A percentile compares a stretch with the other conserved stretches of the same genome.
Evolutionary conservation across 192 early-diverging fungal species (phyloP).

Genomic region (Spizellomyces punctatus): DNA sequence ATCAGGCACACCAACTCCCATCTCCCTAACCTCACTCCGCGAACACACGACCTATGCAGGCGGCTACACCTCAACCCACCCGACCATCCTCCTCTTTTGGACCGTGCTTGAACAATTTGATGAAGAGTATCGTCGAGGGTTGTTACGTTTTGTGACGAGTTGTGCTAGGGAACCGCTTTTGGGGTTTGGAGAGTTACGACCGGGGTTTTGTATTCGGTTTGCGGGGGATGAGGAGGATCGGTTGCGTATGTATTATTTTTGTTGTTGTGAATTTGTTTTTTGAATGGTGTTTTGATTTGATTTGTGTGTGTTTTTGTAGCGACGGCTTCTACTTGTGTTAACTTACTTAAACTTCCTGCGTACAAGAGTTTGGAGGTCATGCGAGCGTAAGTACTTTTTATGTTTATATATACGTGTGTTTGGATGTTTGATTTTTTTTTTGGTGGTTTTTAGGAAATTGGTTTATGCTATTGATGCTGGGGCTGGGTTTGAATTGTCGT

Average conservation of each 20-base stretch:
- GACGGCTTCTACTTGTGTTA: conserved; percentile 71
- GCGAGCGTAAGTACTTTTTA: conserved; percentile 57
- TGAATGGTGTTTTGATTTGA: not conserved
- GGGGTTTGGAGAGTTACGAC: conserved; percentile 78
- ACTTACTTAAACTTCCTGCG: conserved; percentile 86
- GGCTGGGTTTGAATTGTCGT: conserved; percentile 91
- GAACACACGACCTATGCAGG: conserved; percentile 76
- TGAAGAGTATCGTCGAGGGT: conserved; percentile 61
- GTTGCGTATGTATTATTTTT: conserved; percentile 57
- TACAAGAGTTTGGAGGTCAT: conserved; percentile 59
- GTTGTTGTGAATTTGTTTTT: not conserved
- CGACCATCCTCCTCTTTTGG: conserved; percentile 82
- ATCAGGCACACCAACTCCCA: conserved; percentile 70
- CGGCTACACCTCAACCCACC: conserved; percentile 68
- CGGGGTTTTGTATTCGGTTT: conserved; percentile 70
- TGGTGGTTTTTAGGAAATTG: conserved; percentile 65
- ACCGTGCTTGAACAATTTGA: conserved; percentile 58
- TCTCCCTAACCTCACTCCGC: conserved; percentile 78
- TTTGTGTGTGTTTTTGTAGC: conserved; percentile 28
- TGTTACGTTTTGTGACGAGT: conserved; percentile 90
- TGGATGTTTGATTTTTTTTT: not conserved
- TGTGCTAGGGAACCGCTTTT: conserved; percentile 89
- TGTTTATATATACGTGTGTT: conserved; percentile 1
- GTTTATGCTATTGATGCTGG: conserved; percentile 82
- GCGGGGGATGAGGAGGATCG: conserved; percentile 70